phyloP scores from a whole-genome alignment of 2,329 filamentous ascomycete species.

The Metarhizium sp. region DNA sequence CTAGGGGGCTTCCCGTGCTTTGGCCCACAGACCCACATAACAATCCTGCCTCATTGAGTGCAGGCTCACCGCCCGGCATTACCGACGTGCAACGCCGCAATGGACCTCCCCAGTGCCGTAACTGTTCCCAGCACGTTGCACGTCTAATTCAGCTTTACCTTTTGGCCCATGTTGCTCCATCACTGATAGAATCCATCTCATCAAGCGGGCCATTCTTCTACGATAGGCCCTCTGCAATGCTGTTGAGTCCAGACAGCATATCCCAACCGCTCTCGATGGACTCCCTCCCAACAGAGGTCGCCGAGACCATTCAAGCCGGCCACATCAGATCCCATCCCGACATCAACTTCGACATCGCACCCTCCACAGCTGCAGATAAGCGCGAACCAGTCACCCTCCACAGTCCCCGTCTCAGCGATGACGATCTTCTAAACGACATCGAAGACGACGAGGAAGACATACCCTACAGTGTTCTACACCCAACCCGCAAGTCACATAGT shows the following conservation, averaged over 20 bases:
- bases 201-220: not conserved
- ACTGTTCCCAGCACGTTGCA: not conserved
- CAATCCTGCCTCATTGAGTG: too few species aligned
- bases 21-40: not conserved
- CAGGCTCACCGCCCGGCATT: constrained; percentile 21
- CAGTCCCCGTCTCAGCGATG: constrained; percentile 10
- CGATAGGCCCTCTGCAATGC: not conserved
- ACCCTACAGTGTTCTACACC: constrained; percentile 54
- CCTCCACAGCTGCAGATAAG: constrained; percentile 62
- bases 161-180: not conserved
- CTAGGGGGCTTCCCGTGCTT: too few species aligned
- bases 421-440: constrained; percentile 25
- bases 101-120: not conserved
- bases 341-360: constrained; percentile 66
- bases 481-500: constrained; percentile 34
- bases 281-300: constrained; percentile 56
- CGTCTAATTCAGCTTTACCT: not conserved
- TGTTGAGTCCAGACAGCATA: not conserved
- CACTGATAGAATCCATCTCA: not conserved
- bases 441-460: constrained; percentile 56
- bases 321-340: constrained; percentile 68
- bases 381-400: constrained; percentile 26
- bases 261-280: constrained; percentile 40
- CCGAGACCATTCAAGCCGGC: constrained; percentile 71
- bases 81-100: constrained; percentile 2